Evolutionary conservation across 129 eudicot genomes (phyloP).

Genomic region (Centrapalus pauciflorus): DNA sequence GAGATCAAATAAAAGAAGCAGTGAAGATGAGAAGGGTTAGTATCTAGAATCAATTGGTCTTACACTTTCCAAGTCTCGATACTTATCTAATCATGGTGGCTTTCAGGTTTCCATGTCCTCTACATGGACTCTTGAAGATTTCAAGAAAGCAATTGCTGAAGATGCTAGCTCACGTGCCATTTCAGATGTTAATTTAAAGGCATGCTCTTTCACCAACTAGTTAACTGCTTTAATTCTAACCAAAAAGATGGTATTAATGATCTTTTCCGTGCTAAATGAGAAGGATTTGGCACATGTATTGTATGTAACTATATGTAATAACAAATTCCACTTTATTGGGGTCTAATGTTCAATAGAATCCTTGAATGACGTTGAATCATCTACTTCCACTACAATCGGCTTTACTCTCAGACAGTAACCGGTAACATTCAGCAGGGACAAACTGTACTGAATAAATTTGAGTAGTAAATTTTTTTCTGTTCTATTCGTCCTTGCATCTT

Average conservation of each 20-base stretch:
- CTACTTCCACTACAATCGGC: background rate
- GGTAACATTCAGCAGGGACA: background rate
- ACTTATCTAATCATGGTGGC: background rate
- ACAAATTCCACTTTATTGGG: background rate
- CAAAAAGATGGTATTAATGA: background rate
- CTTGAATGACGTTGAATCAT: background rate
- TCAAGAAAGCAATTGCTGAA: slow-evolving; percentile 60
- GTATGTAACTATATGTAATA: background rate
- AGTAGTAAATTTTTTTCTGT: background rate
- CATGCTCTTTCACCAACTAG: slow-evolving; percentile 3
- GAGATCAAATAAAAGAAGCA: slow-evolving; percentile 66
- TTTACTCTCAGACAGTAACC: background rate
- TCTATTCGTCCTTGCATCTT: background rate
- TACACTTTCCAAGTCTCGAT: background rate
- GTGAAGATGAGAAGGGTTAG: slow-evolving; percentile 63
- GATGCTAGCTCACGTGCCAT: slow-evolving; percentile 40
- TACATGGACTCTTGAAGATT: slow-evolving; percentile 71
- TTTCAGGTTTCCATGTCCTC: slow-evolving; percentile 58
- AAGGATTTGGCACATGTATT: background rate
- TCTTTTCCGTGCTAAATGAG: background rate
- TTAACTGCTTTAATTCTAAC: background rate
- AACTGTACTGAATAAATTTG: background rate
- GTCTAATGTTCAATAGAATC: background rate
- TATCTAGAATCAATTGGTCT: background rate
- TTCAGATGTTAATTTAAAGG: slow-evolving; percentile 80